Conservation (phyloP, 257 asterid genomes). For the Linaria vulgaris region DNA sequence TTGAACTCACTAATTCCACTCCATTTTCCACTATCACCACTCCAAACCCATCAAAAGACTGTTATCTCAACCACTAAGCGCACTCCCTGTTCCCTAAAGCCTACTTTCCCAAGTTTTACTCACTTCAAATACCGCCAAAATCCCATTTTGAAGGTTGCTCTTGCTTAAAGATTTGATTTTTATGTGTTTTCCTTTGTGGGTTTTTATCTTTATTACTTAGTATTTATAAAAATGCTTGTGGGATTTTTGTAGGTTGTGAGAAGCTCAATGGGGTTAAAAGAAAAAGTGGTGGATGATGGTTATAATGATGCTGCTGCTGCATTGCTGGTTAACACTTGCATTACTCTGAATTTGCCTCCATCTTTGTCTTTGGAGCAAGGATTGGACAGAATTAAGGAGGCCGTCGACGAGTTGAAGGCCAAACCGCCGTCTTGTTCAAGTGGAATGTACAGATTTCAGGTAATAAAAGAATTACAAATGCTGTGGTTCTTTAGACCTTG, state of each 20-base stretch:
- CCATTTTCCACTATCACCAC: slow-evolving; percentile 33
- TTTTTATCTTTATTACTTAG: slow-evolving; percentile 13
- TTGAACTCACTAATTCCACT: slow-evolving; percentile 33
- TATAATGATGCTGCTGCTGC: slow-evolving; percentile 68
- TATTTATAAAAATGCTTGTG: slow-evolving; percentile 10
- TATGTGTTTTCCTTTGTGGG: slow-evolving; percentile 22
- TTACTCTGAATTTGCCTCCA: slow-evolving; percentile 71
- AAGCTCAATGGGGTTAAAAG: slow-evolving; percentile 41
- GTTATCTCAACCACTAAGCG: slow-evolving; percentile 31
- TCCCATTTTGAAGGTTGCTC: slow-evolving; percentile 38
- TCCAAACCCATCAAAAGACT: slow-evolving; percentile 40
- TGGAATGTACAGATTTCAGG: slow-evolving; percentile 92
- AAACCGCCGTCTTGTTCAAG: slow-evolving; percentile 61
- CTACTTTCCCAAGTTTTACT: slow-evolving; percentile 31
- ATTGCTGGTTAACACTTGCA: slow-evolving; percentile 74
- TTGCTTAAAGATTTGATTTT: slow-evolving; percentile 23
- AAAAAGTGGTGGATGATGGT: slow-evolving; percentile 46
- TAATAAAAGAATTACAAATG: slow-evolving; percentile 18
- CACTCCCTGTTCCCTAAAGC: slow-evolving; percentile 35
- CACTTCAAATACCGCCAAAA: slow-evolving; percentile 37
- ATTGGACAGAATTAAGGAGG: slow-evolving; percentile 62
- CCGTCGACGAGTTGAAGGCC: slow-evolving; percentile 59
- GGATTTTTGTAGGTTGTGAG: slow-evolving; percentile 50
- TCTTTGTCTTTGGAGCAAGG: slow-evolving; percentile 81
- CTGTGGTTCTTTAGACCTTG: background rate